Evolutionary conservation across 176 grass and related monocot genomes (phyloP), one percentile per base, ranked within the genome.

Genomic region (Metroxylon sagu): DNA sequence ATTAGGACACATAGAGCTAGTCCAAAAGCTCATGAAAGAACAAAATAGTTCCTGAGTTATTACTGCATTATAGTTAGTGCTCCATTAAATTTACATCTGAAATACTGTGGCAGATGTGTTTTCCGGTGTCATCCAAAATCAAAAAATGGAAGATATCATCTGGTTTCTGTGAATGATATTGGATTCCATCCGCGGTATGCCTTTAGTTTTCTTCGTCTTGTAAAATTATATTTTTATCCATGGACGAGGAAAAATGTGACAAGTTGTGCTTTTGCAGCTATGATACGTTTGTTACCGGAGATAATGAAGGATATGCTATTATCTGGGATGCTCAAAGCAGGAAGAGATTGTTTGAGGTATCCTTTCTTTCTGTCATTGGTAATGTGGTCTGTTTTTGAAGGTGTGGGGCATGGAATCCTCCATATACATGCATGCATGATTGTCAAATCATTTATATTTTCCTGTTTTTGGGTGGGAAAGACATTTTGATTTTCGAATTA

Each of bases 71-170:
- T 43, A 14, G 7, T 43, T 12, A 3, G 8, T 43, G 35, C 35
- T 43, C 12, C 35, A 43, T 43, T 43, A 43, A 43, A 43, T 43
- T 43, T 43, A 43, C 35, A 43, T 43, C 35, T 43, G 35, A 10
- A 1, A 14, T 43, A 43, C 35, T 43, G 14, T 65, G 60, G 71
- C 80, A 87, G 80, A 62, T 92, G 79, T 58, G 23, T 72, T 49
- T 92, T 92, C 65, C 79, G 88, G 30, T 91, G 88, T 31, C 76
- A 92, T 75, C 83, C 88, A 81, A 87, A 77, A 53, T 92, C 76
- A 58, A 68, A 57, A 80, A 62, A 79, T 17, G 88, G 80, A 78
- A 83, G 59, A 49, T 80, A 26, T 12, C 64, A 30, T 65, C 48
- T 83, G 25, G 80, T 87, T 74, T 19, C 80, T 19, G 53, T 87